Base-by-base conservation (phyloP, 768 basidiomycete species). In the Lentinula raphanica region DNA sequence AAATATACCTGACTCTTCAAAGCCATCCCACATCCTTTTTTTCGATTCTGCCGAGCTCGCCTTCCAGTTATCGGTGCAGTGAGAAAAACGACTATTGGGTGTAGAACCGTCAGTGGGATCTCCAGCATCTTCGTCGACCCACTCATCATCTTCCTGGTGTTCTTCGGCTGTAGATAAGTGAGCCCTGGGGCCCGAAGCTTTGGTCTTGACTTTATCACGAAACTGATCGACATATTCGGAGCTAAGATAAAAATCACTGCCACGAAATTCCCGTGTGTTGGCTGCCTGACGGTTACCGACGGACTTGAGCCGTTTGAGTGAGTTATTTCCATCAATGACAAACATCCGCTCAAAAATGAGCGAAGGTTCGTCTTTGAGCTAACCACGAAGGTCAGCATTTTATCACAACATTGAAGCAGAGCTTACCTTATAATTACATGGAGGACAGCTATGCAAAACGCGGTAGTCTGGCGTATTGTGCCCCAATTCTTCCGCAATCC, bases 201-300 rank as follows among this genome's bases (percentile, higher is more conserved):
- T n/a, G n/a, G n/a, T n/a, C n/a, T n/a, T n/a, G 17, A 72, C 70
- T 44, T 72, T 66, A 39, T 66, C 40, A 3, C 61, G 60, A 48
- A 61, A 61, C 56, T 49, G 54, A 48, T 50, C 19, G 58, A 35
- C 49, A 46, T 35, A 56, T 8, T 31, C 44, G 8, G 15, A 13
- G 9, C 29, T 50, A 15, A 31, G 60, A 8, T 7, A 58, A 58
- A 12, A 57, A 36, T 44, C 60, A 17, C 53, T 66, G 31, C 65
- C 58, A 1, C 19, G 32, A 60, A 32, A 56, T 28, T 44, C 64
- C 59, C 60, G 53, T 35, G 35, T 49, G 12, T 40, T 59, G 23
- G 15, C 60, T 7, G 35, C 56, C 19, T 62, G 28, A 42, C 57
- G 55, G 8, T 27, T 45, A 2, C 62, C 59, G 1, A 59, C 32